Base-by-base conservation (phyloP, 352 stramenopile species). In the Pythium phragmitis region DNA sequence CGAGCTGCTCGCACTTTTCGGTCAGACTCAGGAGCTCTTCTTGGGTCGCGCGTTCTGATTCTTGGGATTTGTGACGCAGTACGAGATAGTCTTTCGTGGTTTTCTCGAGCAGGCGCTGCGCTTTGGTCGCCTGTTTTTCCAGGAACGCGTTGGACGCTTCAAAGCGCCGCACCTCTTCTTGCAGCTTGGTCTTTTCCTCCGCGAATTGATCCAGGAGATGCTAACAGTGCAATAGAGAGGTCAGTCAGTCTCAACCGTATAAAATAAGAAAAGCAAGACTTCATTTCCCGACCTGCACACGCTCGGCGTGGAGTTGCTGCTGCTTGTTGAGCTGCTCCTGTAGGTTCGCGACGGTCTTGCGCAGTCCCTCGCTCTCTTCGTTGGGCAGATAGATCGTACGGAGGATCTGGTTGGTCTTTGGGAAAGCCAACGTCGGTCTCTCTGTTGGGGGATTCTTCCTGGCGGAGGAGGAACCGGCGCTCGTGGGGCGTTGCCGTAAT, bases 61-160 rank as follows among this genome's bases (percentile, higher is more conserved):
- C 81, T 57, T 91, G 82, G 2, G 79, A 76, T 21, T 88, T 70
- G 65, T 94, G 82, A 0, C 82, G 80, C 42, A 90, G 57, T 21
- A 92, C 80, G 48, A 94, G 59, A 52, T 91, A 94, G 63, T 92
- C 82, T 63, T 84, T 88, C 14, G 82, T 92, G 3, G 81, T 88
- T 74, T 89, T 72, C 2, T 75, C 76, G 21, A 94, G 63, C 41
- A 94, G 39, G 11, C 73, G 73, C 57, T 91, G 75, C 1, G 78
- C 73, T 28, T 88, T 89, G 52, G 74, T 65, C 0, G 84, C 55
- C 60, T 91, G 69, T 28, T 75, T 73, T 49, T 88, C 77, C 12
- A 87, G 39, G 0, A 74, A 46, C 12, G 58, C 65, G 21, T 65
- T 73, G 26, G 81, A 69, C 7, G 77, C 68, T 34, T 82, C 65